These are phyloP conservation scores for Proteromonas lacertae DNA, from an alignment of 352 stramenopile species.

Conservation along the genomic window DNA sequence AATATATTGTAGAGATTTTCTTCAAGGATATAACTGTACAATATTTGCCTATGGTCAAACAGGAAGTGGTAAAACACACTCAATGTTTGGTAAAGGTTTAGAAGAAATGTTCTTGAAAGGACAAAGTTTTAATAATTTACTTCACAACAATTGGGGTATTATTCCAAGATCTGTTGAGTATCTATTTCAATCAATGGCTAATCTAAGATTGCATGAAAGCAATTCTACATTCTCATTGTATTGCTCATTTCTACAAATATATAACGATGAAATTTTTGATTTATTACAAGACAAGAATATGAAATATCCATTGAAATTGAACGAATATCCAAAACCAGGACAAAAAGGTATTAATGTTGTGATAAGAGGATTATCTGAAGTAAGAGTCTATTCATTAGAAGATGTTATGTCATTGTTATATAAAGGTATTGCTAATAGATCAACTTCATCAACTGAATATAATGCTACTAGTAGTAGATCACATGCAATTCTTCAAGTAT, in stretches of 20 bases:
- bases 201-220: not conserved
- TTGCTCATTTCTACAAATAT: constrained; percentile 39
- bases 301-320: not conserved
- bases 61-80: not conserved
- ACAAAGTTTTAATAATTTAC: not conserved
- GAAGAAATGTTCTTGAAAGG: not conserved
- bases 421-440: not conserved
- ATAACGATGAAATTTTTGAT: constrained; percentile 55
- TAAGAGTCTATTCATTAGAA: not conserved
- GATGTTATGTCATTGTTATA: not conserved
- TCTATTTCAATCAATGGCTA: not conserved
- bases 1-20: not conserved
- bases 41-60: constrained; percentile 7
- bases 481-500: constrained; percentile 38
- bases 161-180: not conserved
- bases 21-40: constrained; percentile 4
- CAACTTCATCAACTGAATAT: constrained; percentile 31
- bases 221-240: not conserved
- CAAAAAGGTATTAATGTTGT: not conserved
- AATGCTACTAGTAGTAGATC: constrained; percentile 46
- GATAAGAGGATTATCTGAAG: not conserved
- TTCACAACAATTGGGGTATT: not conserved
- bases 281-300: constrained; percentile 12
- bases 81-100: not conserved
- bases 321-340: not conserved